A percentile compares a stretch with the other conserved stretches of the same genome.
Evolutionary conservation across 192 early-diverging fungal species (phyloP).

Genomic region (Podila verticillata): DNA sequence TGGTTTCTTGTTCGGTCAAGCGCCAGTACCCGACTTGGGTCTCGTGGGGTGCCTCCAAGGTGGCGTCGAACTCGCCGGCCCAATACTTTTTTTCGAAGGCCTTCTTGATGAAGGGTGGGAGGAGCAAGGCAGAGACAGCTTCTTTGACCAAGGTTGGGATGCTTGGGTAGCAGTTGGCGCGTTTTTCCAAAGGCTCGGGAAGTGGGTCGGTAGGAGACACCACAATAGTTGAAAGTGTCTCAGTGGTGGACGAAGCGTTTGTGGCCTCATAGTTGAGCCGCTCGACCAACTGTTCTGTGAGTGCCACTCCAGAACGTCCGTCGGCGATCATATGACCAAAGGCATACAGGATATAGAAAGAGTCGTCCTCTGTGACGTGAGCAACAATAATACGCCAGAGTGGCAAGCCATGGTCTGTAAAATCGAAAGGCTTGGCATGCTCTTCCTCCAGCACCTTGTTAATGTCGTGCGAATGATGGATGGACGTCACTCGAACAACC

Average conservation of each 20-base stretch:
- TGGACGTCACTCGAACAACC: constrained; percentile 14
- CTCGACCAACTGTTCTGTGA: too few species aligned
- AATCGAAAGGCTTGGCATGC: constrained; percentile 12
- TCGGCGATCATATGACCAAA: too few species aligned
- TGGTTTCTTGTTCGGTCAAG: constrained; percentile 16
- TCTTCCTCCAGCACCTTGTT: constrained; percentile 22
- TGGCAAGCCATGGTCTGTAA: neutral
- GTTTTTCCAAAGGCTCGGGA: too few species aligned
- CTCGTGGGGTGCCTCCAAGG: constrained; percentile 5
- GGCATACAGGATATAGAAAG: constrained; percentile 24
- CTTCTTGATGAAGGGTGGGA: too few species aligned
- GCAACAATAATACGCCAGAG: constrained; percentile 39
- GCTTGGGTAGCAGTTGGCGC: too few species aligned
- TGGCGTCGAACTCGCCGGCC: constrained; percentile 31
- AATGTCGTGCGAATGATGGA: constrained; percentile 1
- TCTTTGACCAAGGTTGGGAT: too few species aligned
- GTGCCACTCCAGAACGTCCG: too few species aligned
- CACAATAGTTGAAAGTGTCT: too few species aligned
- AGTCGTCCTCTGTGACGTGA: constrained; percentile 20
- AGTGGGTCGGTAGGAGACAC: too few species aligned
- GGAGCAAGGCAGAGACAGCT: too few species aligned
- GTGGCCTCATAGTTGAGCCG: too few species aligned
- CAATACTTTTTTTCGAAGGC: constrained; percentile 14
- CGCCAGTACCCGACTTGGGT: constrained; percentile 4
- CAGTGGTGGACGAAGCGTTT: too few species aligned